phyloP scores from a whole-genome alignment of 106 monocot species.

The Agapanthus africanus region DNA sequence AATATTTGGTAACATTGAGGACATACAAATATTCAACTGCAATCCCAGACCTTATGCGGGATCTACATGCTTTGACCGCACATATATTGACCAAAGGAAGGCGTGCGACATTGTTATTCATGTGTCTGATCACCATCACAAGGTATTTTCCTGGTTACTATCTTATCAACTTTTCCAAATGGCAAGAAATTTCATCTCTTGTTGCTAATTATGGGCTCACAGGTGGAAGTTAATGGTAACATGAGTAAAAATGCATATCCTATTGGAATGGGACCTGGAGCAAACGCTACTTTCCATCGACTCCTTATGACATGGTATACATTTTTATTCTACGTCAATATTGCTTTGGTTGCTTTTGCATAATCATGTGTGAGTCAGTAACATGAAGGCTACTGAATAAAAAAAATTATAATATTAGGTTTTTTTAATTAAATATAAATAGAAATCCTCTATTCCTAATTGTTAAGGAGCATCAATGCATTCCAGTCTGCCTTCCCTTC shows the following conservation, averaged over 20 bases:
- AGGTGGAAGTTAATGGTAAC: conserved; percentile 61
- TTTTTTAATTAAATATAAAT: too few relatives aligned
- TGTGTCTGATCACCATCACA: conserved; percentile 50
- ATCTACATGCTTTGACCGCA: not conserved
- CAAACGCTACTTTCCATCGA: conserved; percentile 73
- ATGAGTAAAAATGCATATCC: conserved; percentile 34
- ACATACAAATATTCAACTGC: conserved; percentile 33
- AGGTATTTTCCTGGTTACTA: conserved; percentile 35
- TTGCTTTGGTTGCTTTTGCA: too few relatives aligned
- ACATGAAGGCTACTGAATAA: too few relatives aligned
- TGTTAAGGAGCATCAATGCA: too few relatives aligned
- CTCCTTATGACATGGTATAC: conserved; percentile 53
- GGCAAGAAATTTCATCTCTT: conserved; percentile 3
- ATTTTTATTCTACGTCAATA: too few relatives aligned
- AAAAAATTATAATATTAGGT: too few relatives aligned
- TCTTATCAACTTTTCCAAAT: conserved; percentile 1
- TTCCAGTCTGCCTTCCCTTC: too few relatives aligned
- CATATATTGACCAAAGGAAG: not conserved
- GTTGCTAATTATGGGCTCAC: not conserved
- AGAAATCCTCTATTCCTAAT: too few relatives aligned
- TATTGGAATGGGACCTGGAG: conserved; percentile 74
- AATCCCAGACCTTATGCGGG: conserved; percentile 5
- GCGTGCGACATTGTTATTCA: conserved; percentile 47
- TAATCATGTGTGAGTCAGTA: too few relatives aligned
- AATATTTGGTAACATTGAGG: conserved; percentile 46